Evolutionary conservation across 805 yeast species (phyloP).

Genomic region (Metschnikowia colocasiae): DNA sequence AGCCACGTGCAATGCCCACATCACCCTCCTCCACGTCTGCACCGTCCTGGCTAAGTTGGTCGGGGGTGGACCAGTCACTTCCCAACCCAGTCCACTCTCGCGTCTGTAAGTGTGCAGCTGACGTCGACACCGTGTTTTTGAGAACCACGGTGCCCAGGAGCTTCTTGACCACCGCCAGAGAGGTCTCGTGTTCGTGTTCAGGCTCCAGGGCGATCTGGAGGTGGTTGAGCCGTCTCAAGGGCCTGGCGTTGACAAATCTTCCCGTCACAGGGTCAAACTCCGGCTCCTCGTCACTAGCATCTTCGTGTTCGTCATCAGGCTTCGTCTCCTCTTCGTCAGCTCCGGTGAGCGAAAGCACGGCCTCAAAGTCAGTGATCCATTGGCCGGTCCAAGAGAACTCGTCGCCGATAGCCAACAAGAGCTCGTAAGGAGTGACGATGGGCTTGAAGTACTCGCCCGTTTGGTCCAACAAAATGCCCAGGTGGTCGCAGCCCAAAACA

Average conservation of each 20-base stretch:
- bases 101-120: slow-evolving; percentile 70
- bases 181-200: slow-evolving; percentile 12
- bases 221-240: slow-evolving; percentile 65
- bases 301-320: slow-evolving; percentile 8
- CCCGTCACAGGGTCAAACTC: slow-evolving; percentile 90
- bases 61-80: slow-evolving; percentile 54
- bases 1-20: slow-evolving; percentile 88
- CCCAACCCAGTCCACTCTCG: slow-evolving; percentile 90
- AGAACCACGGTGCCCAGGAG: slow-evolving; percentile 60
- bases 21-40: slow-evolving; percentile 81
- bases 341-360: slow-evolving; percentile 43
- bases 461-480: slow-evolving; percentile 83
- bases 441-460: slow-evolving; percentile 82
- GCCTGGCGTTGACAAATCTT: slow-evolving; percentile 64
- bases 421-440: slow-evolving; percentile 89
- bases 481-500: slow-evolving; percentile 88
- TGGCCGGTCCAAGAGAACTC: slow-evolving; percentile 88
- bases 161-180: slow-evolving; percentile 48
- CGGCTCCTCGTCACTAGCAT: slow-evolving; percentile 52
- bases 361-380: slow-evolving; percentile 80
- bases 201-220: slow-evolving; percentile 48
- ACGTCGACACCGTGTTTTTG: slow-evolving; percentile 80
- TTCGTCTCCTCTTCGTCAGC: slow-evolving; percentile 27
- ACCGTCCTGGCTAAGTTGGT: slow-evolving; percentile 45
- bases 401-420: slow-evolving; percentile 71